Percentiles rank a stretch among this genome's conserved stretches.
phyloP scores from a whole-genome alignment of 805 yeast species.

The Sugiyamaella valdiviana region DNA sequence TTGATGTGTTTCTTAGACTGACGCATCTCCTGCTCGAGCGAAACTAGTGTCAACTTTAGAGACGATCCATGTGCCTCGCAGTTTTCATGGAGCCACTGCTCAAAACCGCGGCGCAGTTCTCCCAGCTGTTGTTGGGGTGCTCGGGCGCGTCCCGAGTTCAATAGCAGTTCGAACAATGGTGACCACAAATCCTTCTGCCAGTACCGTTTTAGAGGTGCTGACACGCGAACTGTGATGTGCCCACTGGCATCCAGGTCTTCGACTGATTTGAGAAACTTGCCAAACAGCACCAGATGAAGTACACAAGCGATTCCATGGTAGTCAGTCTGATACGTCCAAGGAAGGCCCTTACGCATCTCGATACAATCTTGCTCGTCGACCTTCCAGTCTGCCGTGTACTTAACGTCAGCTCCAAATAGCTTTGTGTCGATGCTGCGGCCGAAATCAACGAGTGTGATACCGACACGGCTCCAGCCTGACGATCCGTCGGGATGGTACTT shows the following conservation, averaged over 20 bases:
- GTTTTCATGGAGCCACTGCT: constrained; percentile 36
- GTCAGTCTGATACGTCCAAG: constrained; percentile 79
- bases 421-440: constrained; percentile 72
- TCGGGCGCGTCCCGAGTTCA: constrained; percentile 48
- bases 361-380: constrained; percentile 66
- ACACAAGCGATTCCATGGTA: constrained; percentile 76
- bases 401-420: constrained; percentile 44
- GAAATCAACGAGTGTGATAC: constrained; percentile 67
- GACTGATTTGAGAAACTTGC: constrained; percentile 49
- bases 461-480: constrained; percentile 46
- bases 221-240: constrained; percentile 31
- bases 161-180: constrained; percentile 52
- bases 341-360: constrained; percentile 51
- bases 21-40: not conserved
- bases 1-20: constrained; percentile 2
- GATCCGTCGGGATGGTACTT: constrained; percentile 33
- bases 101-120: constrained; percentile 31
- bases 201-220: constrained; percentile 54
- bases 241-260: constrained; percentile 19
- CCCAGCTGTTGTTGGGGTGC: constrained; percentile 1
- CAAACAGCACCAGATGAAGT: constrained; percentile 68
- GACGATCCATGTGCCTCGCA: constrained; percentile 22
- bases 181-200: constrained; percentile 74
- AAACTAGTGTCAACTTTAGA: constrained; percentile 16
- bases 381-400: constrained; percentile 55